phyloP scores from a whole-genome alignment of 2,329 filamentous ascomycete species.

The Phymatotrichopsis omnivora region DNA sequence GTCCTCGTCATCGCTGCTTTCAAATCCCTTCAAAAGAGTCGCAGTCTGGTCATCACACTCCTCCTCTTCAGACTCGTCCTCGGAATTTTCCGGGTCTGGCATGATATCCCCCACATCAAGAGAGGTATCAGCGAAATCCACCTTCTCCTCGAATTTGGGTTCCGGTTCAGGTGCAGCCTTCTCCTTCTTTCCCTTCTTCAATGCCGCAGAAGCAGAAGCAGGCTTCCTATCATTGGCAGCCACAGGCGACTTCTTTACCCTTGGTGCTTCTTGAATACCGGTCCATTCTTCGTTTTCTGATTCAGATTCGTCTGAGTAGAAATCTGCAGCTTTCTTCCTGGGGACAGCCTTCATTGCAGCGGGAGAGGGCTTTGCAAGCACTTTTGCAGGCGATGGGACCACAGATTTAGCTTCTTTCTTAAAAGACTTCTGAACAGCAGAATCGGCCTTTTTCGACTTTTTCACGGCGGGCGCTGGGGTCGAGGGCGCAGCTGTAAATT shows the following conservation, averaged over 20 bases:
- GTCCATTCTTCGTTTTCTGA: constrained; percentile 24
- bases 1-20: constrained; percentile 45
- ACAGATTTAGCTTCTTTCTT: not conserved
- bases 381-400: not conserved
- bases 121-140: constrained; percentile 14
- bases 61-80: constrained; percentile 34
- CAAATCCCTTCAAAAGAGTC: constrained; percentile 46
- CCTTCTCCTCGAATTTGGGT: constrained; percentile 29
- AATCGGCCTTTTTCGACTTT: constrained; percentile 32
- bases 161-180: constrained; percentile 23
- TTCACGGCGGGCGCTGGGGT: constrained; percentile 32
- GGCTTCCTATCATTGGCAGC: constrained; percentile 12
- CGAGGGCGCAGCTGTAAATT: constrained; percentile 31
- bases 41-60: constrained; percentile 43
- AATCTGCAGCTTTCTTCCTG: constrained; percentile 28
- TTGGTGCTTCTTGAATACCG: constrained; percentile 8
- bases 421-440: no score
- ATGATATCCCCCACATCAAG: not conserved
- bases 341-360: not conserved
- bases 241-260: constrained; percentile 14
- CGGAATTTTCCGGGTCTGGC: constrained; percentile 18
- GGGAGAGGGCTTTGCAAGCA: not conserved
- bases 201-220: constrained; percentile 1
- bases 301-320: constrained; percentile 22
- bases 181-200: constrained; percentile 35